Evolutionary conservation across 140 eudicot species (phyloP), one percentile per base, ranked within the genome.

Genomic region (Bidens hawaiensis): DNA sequence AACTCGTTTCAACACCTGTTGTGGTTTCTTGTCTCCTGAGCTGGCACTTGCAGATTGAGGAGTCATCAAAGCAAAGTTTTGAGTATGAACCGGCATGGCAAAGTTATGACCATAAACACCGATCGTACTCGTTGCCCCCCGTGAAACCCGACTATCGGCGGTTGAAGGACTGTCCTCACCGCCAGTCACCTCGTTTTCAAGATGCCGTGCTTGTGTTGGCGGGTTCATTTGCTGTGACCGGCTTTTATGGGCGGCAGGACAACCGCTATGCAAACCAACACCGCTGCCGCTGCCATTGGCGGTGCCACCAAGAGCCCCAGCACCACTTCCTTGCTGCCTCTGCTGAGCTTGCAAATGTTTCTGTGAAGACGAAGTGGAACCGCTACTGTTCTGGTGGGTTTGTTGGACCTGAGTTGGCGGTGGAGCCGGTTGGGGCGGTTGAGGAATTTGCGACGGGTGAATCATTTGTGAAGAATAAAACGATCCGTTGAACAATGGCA

Each of bases 371-470:
- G 87, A 79, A 3, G 95, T 82, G 25, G 82, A 78, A 34, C 82
- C 84, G 31, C 84, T 77, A 17, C 90, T 64, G 64, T 78, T 90
- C 69, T 82, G 96, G 41, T 82, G 87, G 47, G 63, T 54, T n/a
- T n/a, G n/a, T 68, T 36, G 43, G 12, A n/a, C 43, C 12, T 36
- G 43, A 36, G 89, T 66, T 40, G 81, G 57, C 5, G 68, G 71
- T 2, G 69, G 45, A 4, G 71, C 81, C 72, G n/a, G n/a, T n/a
- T n/a, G n/a, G n/a, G 78, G 98, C 17, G 64, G 68, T 48, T 80
- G 88, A 67, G 78, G 98, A 36, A 93, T 65, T 57, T 93, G 99
- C 0, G 94, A 81, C 1, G 95, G 95, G 74, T 87, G 99, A 8
- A 93, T 71, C 90, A 88, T 85, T 47, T 81, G 99, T 19, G 96